These are phyloP conservation scores for Lipomyces japonicus DNA, from an alignment of 805 yeast species.

Conservation along the genomic window DNA sequence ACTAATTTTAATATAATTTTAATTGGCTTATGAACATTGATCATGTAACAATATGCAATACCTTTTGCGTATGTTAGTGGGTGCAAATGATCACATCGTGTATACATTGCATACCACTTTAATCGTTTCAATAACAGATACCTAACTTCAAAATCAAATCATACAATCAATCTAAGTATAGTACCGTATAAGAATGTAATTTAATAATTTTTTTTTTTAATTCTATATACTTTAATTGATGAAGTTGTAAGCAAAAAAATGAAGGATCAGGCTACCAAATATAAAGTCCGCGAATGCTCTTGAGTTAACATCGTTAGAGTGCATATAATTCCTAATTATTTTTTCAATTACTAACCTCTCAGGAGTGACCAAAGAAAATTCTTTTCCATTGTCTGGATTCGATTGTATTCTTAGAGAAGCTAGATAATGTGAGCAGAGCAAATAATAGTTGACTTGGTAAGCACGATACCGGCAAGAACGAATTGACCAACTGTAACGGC, in stretches of 20 bases:
- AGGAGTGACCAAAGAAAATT: conserved; percentile 46
- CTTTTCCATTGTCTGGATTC: conserved; percentile 39
- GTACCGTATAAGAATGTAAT: no score
- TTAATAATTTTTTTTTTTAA: no score
- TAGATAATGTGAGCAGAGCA: neutral
- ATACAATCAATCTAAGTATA: no score
- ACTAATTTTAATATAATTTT: no score
- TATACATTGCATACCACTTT: no score
- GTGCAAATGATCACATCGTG: no score
- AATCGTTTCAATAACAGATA: no score
- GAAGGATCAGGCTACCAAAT: conserved; percentile 81
- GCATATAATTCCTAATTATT: neutral
- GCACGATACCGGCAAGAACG: conserved; percentile 60
- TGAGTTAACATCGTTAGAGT: neutral
- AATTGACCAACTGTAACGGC: conserved; percentile 91
- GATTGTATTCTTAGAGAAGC: conserved; percentile 77
- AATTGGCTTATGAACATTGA: no score
- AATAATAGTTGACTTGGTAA: neutral
- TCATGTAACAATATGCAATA: no score
- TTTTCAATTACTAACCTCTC: conserved; percentile 39
- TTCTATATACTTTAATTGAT: conserved; percentile 56
- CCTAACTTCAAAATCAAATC: no score
- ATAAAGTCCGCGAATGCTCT: conserved; percentile 81
- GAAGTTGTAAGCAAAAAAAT: conserved; percentile 85
- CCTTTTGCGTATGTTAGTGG: no score